Base-by-base conservation (phyloP, 768 basidiomycete genomes). In the Podaxis carcinomalis region DNA sequence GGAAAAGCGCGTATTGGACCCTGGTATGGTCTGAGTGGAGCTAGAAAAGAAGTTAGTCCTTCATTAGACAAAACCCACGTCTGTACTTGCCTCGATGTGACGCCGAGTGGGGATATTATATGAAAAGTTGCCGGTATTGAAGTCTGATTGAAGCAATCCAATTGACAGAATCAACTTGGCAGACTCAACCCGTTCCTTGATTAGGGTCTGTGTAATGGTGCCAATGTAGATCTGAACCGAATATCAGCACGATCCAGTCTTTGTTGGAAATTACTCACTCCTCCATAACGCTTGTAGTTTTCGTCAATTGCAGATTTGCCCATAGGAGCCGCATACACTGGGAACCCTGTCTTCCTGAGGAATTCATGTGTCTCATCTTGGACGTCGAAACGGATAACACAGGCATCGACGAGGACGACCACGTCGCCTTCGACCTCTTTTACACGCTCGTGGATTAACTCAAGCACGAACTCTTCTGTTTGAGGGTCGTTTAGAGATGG, bases 71-170 rank as follows among this genome's bases (percentile, higher is more conserved):
- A 28, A 4, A 56, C 21, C 19, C 16, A 1, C 2, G 16, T 21
- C 6, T 23, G 5, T 25, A 60, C 65, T 13, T 64, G 88, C 89
- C 78, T 91, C 91, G 63, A 92, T 76, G 13, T 83, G 85, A 42
- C 78, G 78, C 10, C 72, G 70, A 0, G 77, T 77, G 4, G 87
- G 84, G 50, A 89, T 86, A 53, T 81, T 83, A 67, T 90, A 92
- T 0, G 89, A 88, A 73, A 93, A 94, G 71, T 89, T 89, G 35
- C 92, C 93, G 1, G 90, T 92, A 72, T 95, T 95, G 78, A 92
- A 93, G 71, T 95, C 93, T 50, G 82, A 85, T 69, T 83, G 84
- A 53, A 92, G 75, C 0, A 76, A 73, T 3, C 92, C 91, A 61
- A 95, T 76, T 11, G 89, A 89, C 11, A 95, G 68, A 54, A 92